Evolutionary conservation across 2,329 filamentous ascomycete species (phyloP), one percentile per base, ranked within the genome.

Genomic region (Claviceps humidiphila): DNA sequence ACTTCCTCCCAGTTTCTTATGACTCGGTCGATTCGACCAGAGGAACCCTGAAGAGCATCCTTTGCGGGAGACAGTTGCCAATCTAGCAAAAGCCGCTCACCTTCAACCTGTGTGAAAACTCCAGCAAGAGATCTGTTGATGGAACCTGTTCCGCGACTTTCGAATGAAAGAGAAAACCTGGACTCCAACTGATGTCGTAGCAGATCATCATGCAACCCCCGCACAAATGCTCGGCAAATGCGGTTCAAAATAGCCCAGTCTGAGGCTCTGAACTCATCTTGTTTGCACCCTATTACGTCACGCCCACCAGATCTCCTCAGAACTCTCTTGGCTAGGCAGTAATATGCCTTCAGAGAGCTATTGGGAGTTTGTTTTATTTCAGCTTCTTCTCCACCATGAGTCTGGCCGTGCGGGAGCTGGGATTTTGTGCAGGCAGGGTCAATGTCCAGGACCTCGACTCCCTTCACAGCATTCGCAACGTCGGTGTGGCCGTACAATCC

Each of bases 71-170:
- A 63, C 7, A 55, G 52, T 39, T 64, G 58, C 66, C 62, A 67
- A 3, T 68, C 59, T 60, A 75, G 69, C 1, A 75, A 66, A 22
- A 81, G 61, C 20, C 67, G 66, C 58, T 83, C 80, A 7, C 80
- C 80, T 58, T 84, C 80, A 2, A 73, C 63, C 56, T 82, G 76
- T 14, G 67, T 72, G 54, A 68, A 73, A 2, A 80, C 70, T 0
- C 77, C 76, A n/a, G 69, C 64, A 1, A 84, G 70, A 3, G 78
- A 77, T 41, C 76, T 73, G 53, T 68, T 63, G 49, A 63, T 64
- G 5, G 64, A 57, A 2, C 56, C 50, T 2, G 61, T 59, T 0
- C 60, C 51, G 1, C 55, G 49, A 8, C 62, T 55, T 14, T 61
- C 62, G 34, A 70, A 69, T 5, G 65, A 61, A 6, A 81, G 68